Base-by-base conservation (phyloP, 148 eudicot genomes). In the Camellia sinensis region DNA sequence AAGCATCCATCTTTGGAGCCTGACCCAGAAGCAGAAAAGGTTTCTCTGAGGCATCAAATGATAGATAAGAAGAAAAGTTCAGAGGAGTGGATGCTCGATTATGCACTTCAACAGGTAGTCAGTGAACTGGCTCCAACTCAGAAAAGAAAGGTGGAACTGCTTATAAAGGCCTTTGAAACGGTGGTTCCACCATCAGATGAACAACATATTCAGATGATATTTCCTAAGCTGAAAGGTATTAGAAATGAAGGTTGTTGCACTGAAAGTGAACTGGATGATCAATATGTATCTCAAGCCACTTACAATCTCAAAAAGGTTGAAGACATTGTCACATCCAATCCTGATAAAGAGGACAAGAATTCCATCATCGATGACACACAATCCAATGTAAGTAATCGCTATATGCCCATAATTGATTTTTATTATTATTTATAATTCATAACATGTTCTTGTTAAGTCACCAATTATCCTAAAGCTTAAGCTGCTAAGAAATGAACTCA, bases 61-160 rank as follows among this genome's bases (percentile, higher is more conserved):
- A 82, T 86, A 53, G 93, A 89, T 59, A 87, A 69, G 73, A 89
- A 86, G 80, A 93, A 82, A 82, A 90, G 70, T 56, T 74, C 89
- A 9, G 98, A 93, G 80, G 92, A 93, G 83, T 93, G 95, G 98
- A 92, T 93, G 98, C 91, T 96, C 71, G 97, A 96, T 80, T 89
- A 87, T 86, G 99, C 99, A 76, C 98, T 96, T 75, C 89, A 85
- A 80, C 89, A 92, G 83, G 98, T 88, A 18, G 86, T 96, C 11
- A 76, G 90, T 72, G 84, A 89, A 84, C 88, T 96, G 45, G 94
- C 90, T 80, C 97, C 95, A 19, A 90, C 90, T 71, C 92, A 93
- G 91, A 95, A 89, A 85, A 87, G 81, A 82, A 88, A 90, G 84
- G 99, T 95, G 40, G 79, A 90, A 67, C 64, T 90, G 80, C 93